phyloP scores from a whole-genome alignment of 2,329 filamentous ascomycete genomes.

The Chrysoporthe cubensis region DNA sequence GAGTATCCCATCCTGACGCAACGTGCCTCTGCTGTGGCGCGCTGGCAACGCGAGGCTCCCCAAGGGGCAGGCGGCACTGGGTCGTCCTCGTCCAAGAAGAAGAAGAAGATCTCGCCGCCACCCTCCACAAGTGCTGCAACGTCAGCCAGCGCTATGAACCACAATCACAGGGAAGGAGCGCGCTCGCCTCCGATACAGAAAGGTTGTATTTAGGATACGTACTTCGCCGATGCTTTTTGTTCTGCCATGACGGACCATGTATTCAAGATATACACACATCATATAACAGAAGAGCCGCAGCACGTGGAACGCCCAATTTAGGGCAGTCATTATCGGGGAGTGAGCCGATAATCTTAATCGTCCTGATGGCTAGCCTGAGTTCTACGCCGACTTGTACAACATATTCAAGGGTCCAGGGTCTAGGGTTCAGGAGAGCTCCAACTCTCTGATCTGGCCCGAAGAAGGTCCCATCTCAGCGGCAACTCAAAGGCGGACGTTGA shows the following conservation, averaged over 20 bases:
- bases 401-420: too few relatives aligned
- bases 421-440: too few relatives aligned
- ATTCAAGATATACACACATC: too few relatives aligned
- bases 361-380: too few relatives aligned
- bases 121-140: not conserved
- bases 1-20: constrained; percentile 74
- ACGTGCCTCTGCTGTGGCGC: constrained; percentile 68
- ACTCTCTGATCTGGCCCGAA: too few relatives aligned
- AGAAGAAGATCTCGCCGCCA: constrained; percentile 28
- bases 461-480: too few relatives aligned
- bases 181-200: not conserved
- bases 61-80: constrained; percentile 37
- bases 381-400: too few relatives aligned
- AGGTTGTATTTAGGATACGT: not conserved
- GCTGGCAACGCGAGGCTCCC: constrained; percentile 70
- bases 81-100: constrained; percentile 42
- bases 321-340: too few relatives aligned
- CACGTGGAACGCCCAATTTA: too few relatives aligned
- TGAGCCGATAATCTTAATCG: too few relatives aligned
- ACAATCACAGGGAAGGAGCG: not conserved
- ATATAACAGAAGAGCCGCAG: too few relatives aligned
- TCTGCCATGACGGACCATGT: not conserved
- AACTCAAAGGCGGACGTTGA: too few relatives aligned
- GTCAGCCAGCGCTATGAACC: not conserved
- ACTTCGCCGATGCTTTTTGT: not conserved